phyloP scores from a whole-genome alignment of 345 rosid genomes.

The Salix viminalis region DNA sequence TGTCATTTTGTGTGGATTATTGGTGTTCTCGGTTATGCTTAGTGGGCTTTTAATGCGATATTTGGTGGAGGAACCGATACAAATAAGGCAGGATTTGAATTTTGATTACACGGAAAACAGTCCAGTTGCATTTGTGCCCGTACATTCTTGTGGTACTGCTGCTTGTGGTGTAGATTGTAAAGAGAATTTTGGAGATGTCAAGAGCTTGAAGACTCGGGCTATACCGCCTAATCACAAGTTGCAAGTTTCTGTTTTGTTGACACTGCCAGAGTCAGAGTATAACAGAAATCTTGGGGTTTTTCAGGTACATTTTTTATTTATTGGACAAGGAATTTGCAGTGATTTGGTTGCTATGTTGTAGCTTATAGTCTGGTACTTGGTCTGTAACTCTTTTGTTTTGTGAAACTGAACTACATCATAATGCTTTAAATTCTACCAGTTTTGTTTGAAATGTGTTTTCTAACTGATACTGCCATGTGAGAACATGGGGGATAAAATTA shows the following conservation, averaged over 20 bases:
- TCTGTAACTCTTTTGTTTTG: background rate
- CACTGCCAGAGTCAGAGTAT: slow-evolving; percentile 75
- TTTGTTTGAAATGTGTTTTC: background rate
- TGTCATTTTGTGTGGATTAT: slow-evolving; percentile 47
- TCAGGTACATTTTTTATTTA: slow-evolving; percentile 52
- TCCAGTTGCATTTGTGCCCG: slow-evolving; percentile 63
- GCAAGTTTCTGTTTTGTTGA: slow-evolving; percentile 40
- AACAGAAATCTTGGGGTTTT: slow-evolving; percentile 80
- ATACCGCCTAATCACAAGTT: slow-evolving; percentile 42
- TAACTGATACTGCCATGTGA: background rate
- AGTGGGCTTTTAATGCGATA: slow-evolving; percentile 53
- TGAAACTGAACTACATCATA: background rate
- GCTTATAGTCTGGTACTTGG: background rate
- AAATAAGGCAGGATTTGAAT: slow-evolving; percentile 49
- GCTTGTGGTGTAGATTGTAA: slow-evolving; percentile 43
- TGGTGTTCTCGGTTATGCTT: slow-evolving; percentile 45
- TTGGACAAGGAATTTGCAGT: background rate
- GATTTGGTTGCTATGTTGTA: background rate
- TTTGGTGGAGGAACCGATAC: slow-evolving; percentile 58
- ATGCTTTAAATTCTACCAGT: background rate
- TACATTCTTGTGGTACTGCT: slow-evolving; percentile 48
- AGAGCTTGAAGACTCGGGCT: slow-evolving; percentile 20
- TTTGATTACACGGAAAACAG: slow-evolving; percentile 57
- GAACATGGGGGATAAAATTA: background rate
- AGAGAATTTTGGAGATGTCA: slow-evolving; percentile 34